Evolutionary conservation across 106 monocot species (phyloP).

Genomic region (Phalaenopsis equestris): DNA sequence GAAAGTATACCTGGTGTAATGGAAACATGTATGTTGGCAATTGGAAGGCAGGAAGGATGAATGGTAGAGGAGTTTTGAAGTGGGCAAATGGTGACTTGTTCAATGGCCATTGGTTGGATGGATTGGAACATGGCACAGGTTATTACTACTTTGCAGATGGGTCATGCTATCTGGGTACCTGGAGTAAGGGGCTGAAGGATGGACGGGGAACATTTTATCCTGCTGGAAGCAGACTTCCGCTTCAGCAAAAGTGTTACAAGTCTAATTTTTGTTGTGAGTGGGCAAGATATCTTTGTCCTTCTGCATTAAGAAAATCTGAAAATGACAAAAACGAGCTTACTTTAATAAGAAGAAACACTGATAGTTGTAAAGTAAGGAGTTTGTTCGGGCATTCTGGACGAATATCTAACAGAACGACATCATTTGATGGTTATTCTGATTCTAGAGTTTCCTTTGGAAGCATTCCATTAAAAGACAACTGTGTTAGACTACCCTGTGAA

Average conservation of each 20-base stretch:
- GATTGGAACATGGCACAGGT: slow-evolving; percentile 69
- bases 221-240: slow-evolving; percentile 43
- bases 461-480: slow-evolving; percentile 26
- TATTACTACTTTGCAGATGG: slow-evolving; percentile 67
- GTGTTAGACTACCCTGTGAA: slow-evolving; percentile 21
- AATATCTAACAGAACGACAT: slow-evolving; percentile 45
- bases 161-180: slow-evolving; percentile 66
- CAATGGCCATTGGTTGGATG: slow-evolving; percentile 80
- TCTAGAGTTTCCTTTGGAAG: slow-evolving; percentile 27
- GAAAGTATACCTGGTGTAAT: slow-evolving; percentile 65
- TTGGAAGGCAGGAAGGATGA: slow-evolving; percentile 87
- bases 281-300: slow-evolving; percentile 14
- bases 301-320: slow-evolving; percentile 13
- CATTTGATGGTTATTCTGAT: slow-evolving; percentile 33
- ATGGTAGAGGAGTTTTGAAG: slow-evolving; percentile 74
- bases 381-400: slow-evolving; percentile 37
- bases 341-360: slow-evolving; percentile 12
- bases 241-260: slow-evolving; percentile 15
- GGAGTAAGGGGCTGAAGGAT: slow-evolving; percentile 93
- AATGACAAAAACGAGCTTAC: slow-evolving; percentile 2
- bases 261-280: slow-evolving; percentile 14
- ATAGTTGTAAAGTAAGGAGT: slow-evolving; percentile 22
- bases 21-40: slow-evolving; percentile 72
- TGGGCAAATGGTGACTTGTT: slow-evolving; percentile 74
- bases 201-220: slow-evolving; percentile 68